Conservation (phyloP, 192 early-diverging fungal genomes). For the Dimargaris xerosporica region DNA sequence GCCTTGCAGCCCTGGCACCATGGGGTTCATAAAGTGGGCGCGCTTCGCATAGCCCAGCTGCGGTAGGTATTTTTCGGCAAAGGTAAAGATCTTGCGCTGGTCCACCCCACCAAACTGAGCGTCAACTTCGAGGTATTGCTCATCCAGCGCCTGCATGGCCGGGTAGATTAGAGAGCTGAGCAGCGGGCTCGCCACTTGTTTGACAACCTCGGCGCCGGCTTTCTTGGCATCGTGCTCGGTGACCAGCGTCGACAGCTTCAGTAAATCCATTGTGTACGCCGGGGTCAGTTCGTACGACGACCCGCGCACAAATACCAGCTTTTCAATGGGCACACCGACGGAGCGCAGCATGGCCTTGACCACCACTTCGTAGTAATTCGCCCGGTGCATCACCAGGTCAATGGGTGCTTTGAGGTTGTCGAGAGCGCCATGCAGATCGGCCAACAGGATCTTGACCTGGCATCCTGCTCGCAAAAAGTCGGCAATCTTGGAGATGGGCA, state of each 20-base stretch:
- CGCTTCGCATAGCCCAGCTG: conserved; percentile 91
- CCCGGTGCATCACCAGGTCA: conserved; percentile 72
- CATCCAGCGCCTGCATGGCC: conserved; percentile 92
- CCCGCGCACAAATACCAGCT: conserved; percentile 82
- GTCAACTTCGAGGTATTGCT: conserved; percentile 90
- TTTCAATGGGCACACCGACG: conserved; percentile 88
- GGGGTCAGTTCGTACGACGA: conserved; percentile 76
- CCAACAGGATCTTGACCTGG: conserved; percentile 79
- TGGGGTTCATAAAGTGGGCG: conserved; percentile 93
- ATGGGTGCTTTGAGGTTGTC: conserved; percentile 97
- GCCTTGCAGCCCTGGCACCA: conserved; percentile 90
- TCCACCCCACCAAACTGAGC: conserved; percentile 95
- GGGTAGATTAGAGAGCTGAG: conserved; percentile 96
- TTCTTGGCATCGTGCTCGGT: conserved; percentile 96
- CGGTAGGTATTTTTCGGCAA: conserved; percentile 93
- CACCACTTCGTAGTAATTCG: conserved; percentile 82
- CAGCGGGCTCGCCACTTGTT: conserved; percentile 76
- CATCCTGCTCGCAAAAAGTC: conserved; percentile 87
- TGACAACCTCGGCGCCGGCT: conserved; percentile 96
- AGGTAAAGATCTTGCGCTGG: conserved; percentile 98
- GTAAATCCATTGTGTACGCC: conserved; percentile 85
- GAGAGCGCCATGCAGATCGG: conserved; percentile 94
- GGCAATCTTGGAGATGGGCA: conserved; percentile 93
- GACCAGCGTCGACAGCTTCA: conserved; percentile 65
- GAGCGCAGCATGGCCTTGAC: conserved; percentile 83